Base-by-base conservation (phyloP, 164 flowering plant genomes). In the Hamamelis virginiana region DNA sequence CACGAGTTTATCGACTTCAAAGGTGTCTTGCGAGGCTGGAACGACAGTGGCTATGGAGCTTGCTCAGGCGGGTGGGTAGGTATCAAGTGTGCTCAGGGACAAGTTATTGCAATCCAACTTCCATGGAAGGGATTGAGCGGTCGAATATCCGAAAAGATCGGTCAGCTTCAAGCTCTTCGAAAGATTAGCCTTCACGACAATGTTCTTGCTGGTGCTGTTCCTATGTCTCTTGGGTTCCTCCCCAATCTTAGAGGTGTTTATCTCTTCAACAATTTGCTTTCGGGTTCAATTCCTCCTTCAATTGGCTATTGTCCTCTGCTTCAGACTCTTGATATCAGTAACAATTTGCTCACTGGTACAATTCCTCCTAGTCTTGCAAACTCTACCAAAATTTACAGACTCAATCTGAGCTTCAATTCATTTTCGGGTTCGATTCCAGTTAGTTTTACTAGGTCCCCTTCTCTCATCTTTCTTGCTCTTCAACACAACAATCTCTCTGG, bases 41-140 rank as follows among this genome's bases (percentile, higher is more conserved):
- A 89, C 58, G 83, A 78, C 65, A 78, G 73, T 13, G 82, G 87
- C 6, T 33, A 22, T 16, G 87, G 84, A 45, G 94, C 89, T 46
- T 96, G 99, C 68, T 87, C 98, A 0, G 97, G 97, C 25, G 69
- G 76, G 3, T 96, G 99, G 99, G 69, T 62, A 0, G 99, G 99
- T 41, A 90, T 93, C 82, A 93, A 89, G 73, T 96, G 99, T 69
- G 82, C 69, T 1, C 67, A 81, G 13, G 97, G 99, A 4, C 86
- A 81, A 55, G 97, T 96, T 21, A 84, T 90, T 13, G 85, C 83
- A 1, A 82, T 96, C 28, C 95, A 96, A 84, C 95, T 96, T 45
- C 99, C 99, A 3, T 93, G 89, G 86, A 89, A 78, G 64, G 89
- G 90, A 25, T 74, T 93, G 18, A 87, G 92, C 0, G 97, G 99